phyloP scores from a whole-genome alignment of 2,329 filamentous ascomycete species.

The Phyllosticta ampelicida region DNA sequence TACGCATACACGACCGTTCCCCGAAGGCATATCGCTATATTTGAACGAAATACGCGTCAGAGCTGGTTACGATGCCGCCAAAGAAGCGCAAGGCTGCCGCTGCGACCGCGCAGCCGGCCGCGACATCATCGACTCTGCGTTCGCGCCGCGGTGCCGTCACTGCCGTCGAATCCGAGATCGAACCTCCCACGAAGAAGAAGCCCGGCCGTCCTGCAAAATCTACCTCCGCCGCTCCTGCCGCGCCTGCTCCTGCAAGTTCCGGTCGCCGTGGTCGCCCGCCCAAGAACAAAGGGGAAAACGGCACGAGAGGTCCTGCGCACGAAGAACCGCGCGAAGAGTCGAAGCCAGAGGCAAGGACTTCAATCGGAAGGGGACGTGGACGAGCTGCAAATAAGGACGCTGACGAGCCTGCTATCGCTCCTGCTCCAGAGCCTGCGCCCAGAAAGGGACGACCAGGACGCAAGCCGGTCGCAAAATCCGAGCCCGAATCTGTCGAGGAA shows the following conservation, averaged over 20 bases:
- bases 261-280: constrained; percentile 5
- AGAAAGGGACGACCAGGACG: neutral
- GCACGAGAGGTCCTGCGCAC: neutral
- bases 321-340: neutral
- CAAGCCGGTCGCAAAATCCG: neutral
- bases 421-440: neutral
- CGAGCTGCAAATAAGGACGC: neutral
- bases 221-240: neutral
- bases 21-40: neutral
- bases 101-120: neutral
- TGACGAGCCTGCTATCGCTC: neutral
- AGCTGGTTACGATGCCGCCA: constrained; percentile 8
- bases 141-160: constrained; percentile 1
- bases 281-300: neutral
- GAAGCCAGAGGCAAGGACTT: neutral
- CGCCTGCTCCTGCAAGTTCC: neutral
- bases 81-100: constrained; percentile 10
- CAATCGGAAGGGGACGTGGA: neutral
- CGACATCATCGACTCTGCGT: neutral
- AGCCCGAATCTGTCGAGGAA: neutral
- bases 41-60: neutral
- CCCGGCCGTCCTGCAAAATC: neutral
- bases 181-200: neutral
- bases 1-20: neutral
- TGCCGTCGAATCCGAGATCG: neutral